Percentiles rank a stretch among this genome's conserved stretches.
phyloP scores from a whole-genome alignment of 139 green algal genomes.

The Parachlorella kessleri region DNA sequence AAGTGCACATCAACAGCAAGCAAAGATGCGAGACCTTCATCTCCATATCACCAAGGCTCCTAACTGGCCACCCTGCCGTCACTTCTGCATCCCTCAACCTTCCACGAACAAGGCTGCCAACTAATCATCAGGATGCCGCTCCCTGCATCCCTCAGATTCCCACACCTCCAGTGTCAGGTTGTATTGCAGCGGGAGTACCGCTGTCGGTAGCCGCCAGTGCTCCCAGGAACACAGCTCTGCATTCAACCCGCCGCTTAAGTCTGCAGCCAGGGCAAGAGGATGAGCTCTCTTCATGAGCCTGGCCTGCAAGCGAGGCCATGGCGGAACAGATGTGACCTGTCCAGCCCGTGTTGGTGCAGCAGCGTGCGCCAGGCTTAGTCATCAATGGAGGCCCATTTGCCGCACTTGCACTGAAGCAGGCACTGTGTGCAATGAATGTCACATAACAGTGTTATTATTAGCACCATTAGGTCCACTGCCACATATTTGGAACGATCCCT shows the following conservation, averaged over 20 bases:
- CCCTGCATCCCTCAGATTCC: neutral
- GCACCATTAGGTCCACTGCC: too few species aligned
- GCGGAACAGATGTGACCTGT: neutral
- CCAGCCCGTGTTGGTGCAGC: neutral
- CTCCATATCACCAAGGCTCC: neutral
- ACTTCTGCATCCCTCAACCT: too few species aligned
- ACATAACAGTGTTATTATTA: too few species aligned
- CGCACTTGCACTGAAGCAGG: neutral
- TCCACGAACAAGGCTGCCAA: neutral
- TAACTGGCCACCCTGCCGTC: neutral
- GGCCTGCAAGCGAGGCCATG: neutral
- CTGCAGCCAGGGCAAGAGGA: too few species aligned
- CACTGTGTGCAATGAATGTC: neutral
- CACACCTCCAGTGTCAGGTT: conserved; percentile 48
- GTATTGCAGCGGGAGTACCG: conserved; percentile 49
- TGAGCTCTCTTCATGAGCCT: too few species aligned
- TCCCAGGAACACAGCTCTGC: conserved; percentile 48
- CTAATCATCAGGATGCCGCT: neutral
- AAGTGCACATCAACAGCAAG: too few species aligned
- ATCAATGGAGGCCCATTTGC: neutral
- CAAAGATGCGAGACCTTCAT: too few species aligned
- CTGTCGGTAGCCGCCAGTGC: conserved; percentile 46
- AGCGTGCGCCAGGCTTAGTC: neutral
- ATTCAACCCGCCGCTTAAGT: neutral
- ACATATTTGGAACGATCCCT: neutral